Evolutionary conservation across 495 filamentous ascomycete genomes (phyloP), one percentile per base, ranked within the genome.

Genomic region (Penicillium parvum): DNA sequence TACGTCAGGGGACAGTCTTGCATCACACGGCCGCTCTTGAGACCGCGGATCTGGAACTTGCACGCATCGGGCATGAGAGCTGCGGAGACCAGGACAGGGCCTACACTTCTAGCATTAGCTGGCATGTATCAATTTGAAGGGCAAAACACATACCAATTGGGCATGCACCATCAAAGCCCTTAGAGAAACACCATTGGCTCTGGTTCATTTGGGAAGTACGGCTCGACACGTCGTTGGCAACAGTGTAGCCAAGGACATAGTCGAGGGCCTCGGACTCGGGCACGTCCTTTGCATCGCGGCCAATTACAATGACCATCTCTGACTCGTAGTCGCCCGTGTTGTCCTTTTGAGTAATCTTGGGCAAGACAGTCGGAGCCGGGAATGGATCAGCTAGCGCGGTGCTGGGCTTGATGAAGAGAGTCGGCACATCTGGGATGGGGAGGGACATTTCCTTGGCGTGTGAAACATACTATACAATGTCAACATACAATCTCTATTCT

Each of bases 141-240:
- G 21, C 6, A 9, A 8, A 11, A 43, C n/a, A 44, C 53, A 30
- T 41, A 70, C 87, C 88, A 49, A 78, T 81, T 0, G 87, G 88
- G 30, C 86, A 88, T 67, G 83, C 82, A 23, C 82, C 81, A 58
- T 94, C 88, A 53, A 89, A 91, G 1, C 86, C 85, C 65, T 94
- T 94, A 2, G 85, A 86, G 3, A 90, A 68, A 2, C 72, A 76
- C 88, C 87, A 92, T 60, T 92, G 88, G 22, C 82, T 78, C 27
- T 86, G 82, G 11, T 83, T 85, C 53, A 88, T 67, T 62, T 92
- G 88, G 70, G 78, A 85, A 42, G 86, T 85, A 12, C 88, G 79
- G 59, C 88, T 85, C 6, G 82, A 86, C 7, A 94, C 71, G 58
- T 92, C 88, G 53, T 94, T 86, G 43, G 87, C 86, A 37, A 86